Conservation (phyloP, 2,329 filamentous ascomycete species). For the Microdochium nivale region DNA sequence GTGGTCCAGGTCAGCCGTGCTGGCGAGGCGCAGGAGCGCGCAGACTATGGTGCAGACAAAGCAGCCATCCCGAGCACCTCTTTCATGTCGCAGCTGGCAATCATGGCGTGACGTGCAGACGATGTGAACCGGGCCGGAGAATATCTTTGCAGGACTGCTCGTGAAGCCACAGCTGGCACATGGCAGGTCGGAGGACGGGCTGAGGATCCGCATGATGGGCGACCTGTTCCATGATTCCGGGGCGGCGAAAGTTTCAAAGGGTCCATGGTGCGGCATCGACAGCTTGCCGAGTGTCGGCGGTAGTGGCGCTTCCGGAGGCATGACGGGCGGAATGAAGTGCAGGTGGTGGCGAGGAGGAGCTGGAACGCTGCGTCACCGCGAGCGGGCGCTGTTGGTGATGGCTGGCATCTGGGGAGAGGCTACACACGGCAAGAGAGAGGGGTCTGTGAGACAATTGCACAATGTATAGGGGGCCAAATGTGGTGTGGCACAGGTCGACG, state of each 20-base stretch:
- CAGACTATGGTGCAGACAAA: not conserved
- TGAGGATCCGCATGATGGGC: not conserved
- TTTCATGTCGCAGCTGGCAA: not conserved
- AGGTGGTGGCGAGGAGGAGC: too few relatives aligned
- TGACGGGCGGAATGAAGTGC: too few relatives aligned
- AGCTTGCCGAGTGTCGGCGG: too few relatives aligned
- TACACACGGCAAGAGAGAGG: too few relatives aligned
- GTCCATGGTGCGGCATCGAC: not conserved
- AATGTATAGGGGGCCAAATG: too few relatives aligned
- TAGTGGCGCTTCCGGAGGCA: too few relatives aligned
- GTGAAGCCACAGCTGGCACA: not conserved
- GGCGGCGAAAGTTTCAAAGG: not conserved
- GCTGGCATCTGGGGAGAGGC: not conserved
- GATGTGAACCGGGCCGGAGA: not conserved
- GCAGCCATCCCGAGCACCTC: not conserved
- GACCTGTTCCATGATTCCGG: not conserved
- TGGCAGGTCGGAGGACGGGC: not conserved
- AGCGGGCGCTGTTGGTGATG: not conserved
- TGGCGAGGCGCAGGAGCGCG: not conserved
- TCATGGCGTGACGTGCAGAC: not conserved
- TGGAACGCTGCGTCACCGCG: too few relatives aligned
- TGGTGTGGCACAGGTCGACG: too few relatives aligned
- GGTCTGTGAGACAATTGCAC: too few relatives aligned
- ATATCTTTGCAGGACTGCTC: not conserved
- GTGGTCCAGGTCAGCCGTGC: not conserved